These are phyloP conservation scores for Vaccinium darrowii DNA, from an alignment of 148 eudicot species.

Conservation along the genomic window DNA sequence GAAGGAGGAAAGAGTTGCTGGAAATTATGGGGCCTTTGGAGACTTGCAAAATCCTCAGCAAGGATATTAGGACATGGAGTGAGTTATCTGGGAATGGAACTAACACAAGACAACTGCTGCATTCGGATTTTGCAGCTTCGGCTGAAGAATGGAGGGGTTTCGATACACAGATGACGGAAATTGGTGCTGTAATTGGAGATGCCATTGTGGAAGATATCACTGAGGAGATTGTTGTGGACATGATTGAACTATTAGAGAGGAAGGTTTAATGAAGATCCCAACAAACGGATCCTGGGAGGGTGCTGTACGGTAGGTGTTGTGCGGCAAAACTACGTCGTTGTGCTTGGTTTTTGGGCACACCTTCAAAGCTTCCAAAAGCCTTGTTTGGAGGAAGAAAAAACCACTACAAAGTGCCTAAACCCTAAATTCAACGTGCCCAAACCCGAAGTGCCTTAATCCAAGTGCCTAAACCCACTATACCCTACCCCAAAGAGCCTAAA, in stretches of 20 bases:
- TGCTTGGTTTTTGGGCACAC: no score
- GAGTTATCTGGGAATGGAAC: conserved; percentile 28
- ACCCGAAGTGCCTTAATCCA: no score
- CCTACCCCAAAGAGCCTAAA: no score
- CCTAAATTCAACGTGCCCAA: no score
- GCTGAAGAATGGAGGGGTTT: conserved; percentile 30
- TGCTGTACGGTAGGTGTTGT: no score
- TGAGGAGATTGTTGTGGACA: conserved; percentile 40
- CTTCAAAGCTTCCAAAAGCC: no score
- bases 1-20: conserved; percentile 18
- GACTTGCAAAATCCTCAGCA: conserved; percentile 39
- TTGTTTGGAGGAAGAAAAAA: no score
- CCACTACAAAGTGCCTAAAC: no score
- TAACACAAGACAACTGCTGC: conserved; percentile 30
- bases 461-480: no score
- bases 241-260: conserved; percentile 20
- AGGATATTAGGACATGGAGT: conserved; percentile 49
- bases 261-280: background rate
- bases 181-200: conserved; percentile 45
- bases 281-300: no score
- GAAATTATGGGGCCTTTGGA: conserved; percentile 42
- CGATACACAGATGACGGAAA: conserved; percentile 25
- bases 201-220: conserved; percentile 45
- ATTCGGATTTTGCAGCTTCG: conserved; percentile 25
- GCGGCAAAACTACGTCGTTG: no score